phyloP scores from a whole-genome alignment of 2,329 filamentous ascomycete species.

The Parafenestella ontariensis region DNA sequence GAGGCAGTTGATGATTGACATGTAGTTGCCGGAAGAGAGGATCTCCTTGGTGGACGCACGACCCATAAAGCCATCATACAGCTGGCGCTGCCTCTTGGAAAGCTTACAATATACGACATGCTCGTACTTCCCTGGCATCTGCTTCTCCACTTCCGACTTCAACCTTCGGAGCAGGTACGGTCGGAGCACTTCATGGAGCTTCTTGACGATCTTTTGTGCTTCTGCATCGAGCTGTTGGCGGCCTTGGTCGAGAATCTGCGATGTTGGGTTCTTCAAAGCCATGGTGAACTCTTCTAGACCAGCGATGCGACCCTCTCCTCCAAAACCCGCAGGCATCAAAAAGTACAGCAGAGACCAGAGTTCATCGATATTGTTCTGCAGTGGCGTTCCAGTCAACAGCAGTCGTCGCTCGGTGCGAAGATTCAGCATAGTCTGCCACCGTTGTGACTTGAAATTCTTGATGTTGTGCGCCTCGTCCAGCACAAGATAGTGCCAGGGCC shows the following conservation, averaged over 20 bases:
- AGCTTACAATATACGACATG: slow-evolving; percentile 95
- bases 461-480: slow-evolving; percentile 99
- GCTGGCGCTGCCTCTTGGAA: slow-evolving; percentile 91
- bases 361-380: slow-evolving; percentile 97
- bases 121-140: slow-evolving; percentile 98
- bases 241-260: slow-evolving; percentile 94
- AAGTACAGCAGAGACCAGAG: slow-evolving; percentile 98
- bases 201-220: slow-evolving; percentile 86
- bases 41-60: slow-evolving; percentile 88
- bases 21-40: slow-evolving; percentile 89
- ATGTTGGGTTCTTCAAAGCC: slow-evolving; percentile 93
- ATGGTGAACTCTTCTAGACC: slow-evolving; percentile 95
- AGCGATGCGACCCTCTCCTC: slow-evolving; percentile 87
- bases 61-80: slow-evolving; percentile 96
- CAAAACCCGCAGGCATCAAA: slow-evolving; percentile 86
- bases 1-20: slow-evolving; percentile 97
- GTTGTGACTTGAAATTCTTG: slow-evolving; percentile 98
- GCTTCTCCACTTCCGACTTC: slow-evolving; percentile 97
- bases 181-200: slow-evolving; percentile 90
- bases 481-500: slow-evolving; percentile 97
- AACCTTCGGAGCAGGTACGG: slow-evolving; percentile 89
- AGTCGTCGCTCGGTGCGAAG: slow-evolving; percentile 91
- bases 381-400: slow-evolving; percentile 88
- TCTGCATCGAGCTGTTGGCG: slow-evolving; percentile 94
- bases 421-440: slow-evolving; percentile 93